Percentiles rank a stretch among this genome's conserved stretches.
phyloP scores from a whole-genome alignment of 257 asterid species.

The Nicotiana benthamiana region DNA sequence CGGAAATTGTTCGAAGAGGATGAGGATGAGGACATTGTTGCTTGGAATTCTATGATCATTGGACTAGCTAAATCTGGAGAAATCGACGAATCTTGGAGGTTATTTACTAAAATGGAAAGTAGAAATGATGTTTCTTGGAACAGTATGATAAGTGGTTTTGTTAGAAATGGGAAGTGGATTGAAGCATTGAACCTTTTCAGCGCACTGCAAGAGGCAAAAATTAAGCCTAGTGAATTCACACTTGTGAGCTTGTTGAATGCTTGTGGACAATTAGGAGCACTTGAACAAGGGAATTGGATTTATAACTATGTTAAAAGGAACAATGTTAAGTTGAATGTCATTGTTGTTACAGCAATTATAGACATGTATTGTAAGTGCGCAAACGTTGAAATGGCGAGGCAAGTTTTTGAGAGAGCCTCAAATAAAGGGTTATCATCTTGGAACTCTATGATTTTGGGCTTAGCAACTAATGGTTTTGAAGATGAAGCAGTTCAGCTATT shows the following conservation, averaged over 20 bases:
- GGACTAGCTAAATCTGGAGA: conserved; percentile 58
- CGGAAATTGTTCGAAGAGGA: conserved; percentile 46
- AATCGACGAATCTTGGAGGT: conserved; percentile 46
- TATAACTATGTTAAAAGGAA: conserved; percentile 40
- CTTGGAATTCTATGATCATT: conserved; percentile 71
- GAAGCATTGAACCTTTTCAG: conserved; percentile 49
- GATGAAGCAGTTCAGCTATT: conserved; percentile 40
- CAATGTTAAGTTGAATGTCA: conserved; percentile 29
- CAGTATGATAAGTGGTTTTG: conserved; percentile 60
- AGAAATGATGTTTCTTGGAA: conserved; percentile 68
- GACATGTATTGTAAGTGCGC: conserved; percentile 76
- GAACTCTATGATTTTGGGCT: conserved; percentile 71
- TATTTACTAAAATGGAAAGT: conserved; percentile 37
- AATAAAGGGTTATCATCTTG: conserved; percentile 48
- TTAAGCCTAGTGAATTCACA: conserved; percentile 44
- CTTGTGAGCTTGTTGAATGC: conserved; percentile 63
- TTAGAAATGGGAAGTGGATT: conserved; percentile 53
- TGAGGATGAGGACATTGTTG: conserved; percentile 36
- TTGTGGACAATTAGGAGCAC: conserved; percentile 52
- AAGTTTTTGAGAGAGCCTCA: conserved; percentile 24
- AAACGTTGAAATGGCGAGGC: conserved; percentile 22
- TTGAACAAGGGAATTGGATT: conserved; percentile 67
- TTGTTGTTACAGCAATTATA: conserved; percentile 47
- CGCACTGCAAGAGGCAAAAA: conserved; percentile 32
- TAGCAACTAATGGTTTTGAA: conserved; percentile 51